phyloP scores from a whole-genome alignment of 495 filamentous ascomycete species.

The Talaromyces liani region DNA sequence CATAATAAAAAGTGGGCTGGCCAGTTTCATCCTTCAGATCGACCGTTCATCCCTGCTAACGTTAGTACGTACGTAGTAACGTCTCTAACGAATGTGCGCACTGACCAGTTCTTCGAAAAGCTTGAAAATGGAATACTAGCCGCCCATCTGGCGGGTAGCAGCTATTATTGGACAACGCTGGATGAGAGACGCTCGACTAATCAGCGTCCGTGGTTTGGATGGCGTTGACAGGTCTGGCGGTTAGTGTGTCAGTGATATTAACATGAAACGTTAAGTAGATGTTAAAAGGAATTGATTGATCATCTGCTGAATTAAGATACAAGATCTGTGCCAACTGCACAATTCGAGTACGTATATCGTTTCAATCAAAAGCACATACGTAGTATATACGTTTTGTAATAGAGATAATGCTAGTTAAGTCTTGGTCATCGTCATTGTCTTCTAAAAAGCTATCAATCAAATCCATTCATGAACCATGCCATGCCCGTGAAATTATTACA shows the following conservation, averaged over 20 bases:
- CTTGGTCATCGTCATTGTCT: slow-evolving; percentile 3
- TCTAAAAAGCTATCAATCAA: slow-evolving; percentile 6
- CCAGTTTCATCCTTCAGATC: background rate
- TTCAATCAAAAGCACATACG: background rate
- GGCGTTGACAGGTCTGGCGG: background rate
- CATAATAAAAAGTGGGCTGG: background rate
- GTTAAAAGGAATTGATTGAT: no score
- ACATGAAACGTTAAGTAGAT: no score
- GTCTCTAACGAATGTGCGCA: background rate
- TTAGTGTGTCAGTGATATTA: background rate
- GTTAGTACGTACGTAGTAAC: no score
- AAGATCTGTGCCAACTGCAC: background rate
- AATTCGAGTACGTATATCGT: background rate
- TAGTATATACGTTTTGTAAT: background rate
- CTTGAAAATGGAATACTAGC: background rate
- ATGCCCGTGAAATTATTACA: slow-evolving; percentile 11
- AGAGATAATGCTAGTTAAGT: background rate
- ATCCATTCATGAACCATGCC: slow-evolving; percentile 11
- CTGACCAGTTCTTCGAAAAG: background rate
- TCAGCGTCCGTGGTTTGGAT: background rate
- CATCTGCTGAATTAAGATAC: no score
- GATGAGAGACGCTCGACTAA: background rate
- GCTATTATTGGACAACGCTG: background rate
- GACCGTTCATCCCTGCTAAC: background rate
- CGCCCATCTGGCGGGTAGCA: background rate